Evolutionary conservation across 495 filamentous ascomycete genomes (phyloP), one percentile per base, ranked within the genome.

Genomic region (Xylaria nigripes): DNA sequence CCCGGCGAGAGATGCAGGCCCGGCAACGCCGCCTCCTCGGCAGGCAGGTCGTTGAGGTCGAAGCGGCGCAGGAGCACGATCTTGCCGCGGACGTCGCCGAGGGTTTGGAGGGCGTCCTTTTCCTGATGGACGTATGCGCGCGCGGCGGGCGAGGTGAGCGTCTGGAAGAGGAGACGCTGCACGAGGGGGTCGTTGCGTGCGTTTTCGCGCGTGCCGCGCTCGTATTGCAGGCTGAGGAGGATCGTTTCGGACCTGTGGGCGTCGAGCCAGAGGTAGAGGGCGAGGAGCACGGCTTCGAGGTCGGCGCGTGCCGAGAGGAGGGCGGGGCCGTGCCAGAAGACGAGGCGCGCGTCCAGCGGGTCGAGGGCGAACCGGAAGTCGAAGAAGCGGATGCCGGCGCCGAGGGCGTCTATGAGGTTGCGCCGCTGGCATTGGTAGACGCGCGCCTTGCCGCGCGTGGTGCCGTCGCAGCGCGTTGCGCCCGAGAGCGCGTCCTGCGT

Each of bases 161-260:
- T 79, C n/a, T 74, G 75, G 55, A 80, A 75, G 24, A 95, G 79
- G 47, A 85, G 76, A 50, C 80, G 72, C 62, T 93, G 77, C 12
- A 72, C 61, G n/a, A 38, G 45, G 0, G 67, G 73, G 51, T 75
- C 61, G 54, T 72, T 73, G 4, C 57, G 53, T 6, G 59, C 90
- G 1, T 79, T 85, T 12, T 78, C 76, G 21, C 70, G 72, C 3
- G 87, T 89, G 8, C 82, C 67, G 1, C 86, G 86, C 69, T 95
- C 90, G 42, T 86, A 81, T 69, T 95, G 93, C 40, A 95, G 62
- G n/a, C 83, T 87, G 60, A 95, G 74, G 53, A 94, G 83, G 50
- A 94, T 69, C 0, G 81, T 82, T 69, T 95, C 90, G 36, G 70
- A 76, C 0, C 81, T 80, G 56, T 94, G 82, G 3, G 66, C 51